phyloP scores from a whole-genome alignment of 177 flowering plant genomes.

The Viscum album region DNA sequence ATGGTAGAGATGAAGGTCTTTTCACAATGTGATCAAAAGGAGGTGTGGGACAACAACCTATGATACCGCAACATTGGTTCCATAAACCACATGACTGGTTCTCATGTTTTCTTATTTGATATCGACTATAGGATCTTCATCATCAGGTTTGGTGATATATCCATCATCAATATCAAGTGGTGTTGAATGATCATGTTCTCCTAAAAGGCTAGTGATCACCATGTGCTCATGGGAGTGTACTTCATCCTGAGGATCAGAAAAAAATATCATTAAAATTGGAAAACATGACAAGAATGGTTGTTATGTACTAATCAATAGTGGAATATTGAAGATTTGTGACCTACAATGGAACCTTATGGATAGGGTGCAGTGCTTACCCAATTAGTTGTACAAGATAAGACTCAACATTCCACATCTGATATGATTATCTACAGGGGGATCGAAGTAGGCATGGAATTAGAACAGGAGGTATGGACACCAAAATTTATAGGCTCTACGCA shows the following conservation, averaged over 20 bases:
- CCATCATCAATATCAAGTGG: not conserved
- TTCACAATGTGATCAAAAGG: not conserved
- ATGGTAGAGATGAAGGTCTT: no score
- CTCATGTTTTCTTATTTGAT: not conserved
- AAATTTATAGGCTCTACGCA: not conserved
- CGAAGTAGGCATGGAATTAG: not conserved
- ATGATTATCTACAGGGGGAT: not conserved
- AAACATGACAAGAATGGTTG: no score
- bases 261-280: not conserved
- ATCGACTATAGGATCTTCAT: not conserved
- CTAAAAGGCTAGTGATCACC: not conserved
- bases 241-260: not conserved
- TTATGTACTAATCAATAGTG: no score
- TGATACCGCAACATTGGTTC: not conserved
- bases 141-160: not conserved
- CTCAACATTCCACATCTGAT: not conserved
- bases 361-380: not conserved
- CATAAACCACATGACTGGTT: no score
- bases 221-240: no score
- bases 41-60: not conserved
- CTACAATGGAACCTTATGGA: not conserved
- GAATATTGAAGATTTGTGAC: no score
- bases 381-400: not conserved
- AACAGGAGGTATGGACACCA: not conserved
- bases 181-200: not conserved